phyloP scores from a whole-genome alignment of 768 basidiomycete genomes.

The Boletus reticuloceps region DNA sequence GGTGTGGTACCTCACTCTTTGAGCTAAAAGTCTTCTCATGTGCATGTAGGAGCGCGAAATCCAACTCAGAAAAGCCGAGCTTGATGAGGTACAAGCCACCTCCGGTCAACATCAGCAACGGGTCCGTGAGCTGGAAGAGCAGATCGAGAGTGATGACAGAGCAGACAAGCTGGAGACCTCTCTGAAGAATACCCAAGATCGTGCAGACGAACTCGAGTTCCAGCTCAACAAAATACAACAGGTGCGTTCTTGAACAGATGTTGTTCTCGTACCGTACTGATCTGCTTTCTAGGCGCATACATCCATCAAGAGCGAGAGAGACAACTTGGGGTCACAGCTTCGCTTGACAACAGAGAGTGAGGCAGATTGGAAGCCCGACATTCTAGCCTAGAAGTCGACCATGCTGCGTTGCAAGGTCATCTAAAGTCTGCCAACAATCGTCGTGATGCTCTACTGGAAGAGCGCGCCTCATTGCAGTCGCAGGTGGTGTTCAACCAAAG shows the following conservation, averaged over 20 bases:
- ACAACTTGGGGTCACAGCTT: conserved; percentile 49
- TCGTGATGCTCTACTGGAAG: conserved; percentile 45
- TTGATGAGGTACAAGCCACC: conserved; percentile 51
- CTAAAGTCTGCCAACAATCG: conserved; percentile 45
- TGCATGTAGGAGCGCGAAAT: conserved; percentile 66
- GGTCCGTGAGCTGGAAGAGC: conserved; percentile 73
- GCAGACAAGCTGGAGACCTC: conserved; percentile 71
- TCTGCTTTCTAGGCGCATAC: conserved; percentile 46
- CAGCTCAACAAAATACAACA: conserved; percentile 78
- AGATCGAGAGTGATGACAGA: conserved; percentile 81
- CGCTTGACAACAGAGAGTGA: conserved; percentile 42
- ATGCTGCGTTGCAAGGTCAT: conserved; percentile 39
- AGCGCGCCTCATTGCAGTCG: conserved; percentile 48
- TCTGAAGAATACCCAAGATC: conserved; percentile 75
- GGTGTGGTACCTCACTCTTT: not conserved
- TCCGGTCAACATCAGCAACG: conserved; percentile 54
- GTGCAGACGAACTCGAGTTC: conserved; percentile 80
- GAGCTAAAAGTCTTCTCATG: not conserved
- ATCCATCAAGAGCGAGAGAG: conserved; percentile 59
- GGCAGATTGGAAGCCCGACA: conserved; percentile 47
- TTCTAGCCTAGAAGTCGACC: conserved; percentile 43
- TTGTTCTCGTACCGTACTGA: not conserved
- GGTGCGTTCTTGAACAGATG: conserved; percentile 37
- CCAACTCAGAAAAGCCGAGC: conserved; percentile 55
- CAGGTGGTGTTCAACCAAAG: conserved; percentile 46